Conservation (phyloP, 2,329 filamentous ascomycete species). For the Aspergillus aculeatus region DNA sequence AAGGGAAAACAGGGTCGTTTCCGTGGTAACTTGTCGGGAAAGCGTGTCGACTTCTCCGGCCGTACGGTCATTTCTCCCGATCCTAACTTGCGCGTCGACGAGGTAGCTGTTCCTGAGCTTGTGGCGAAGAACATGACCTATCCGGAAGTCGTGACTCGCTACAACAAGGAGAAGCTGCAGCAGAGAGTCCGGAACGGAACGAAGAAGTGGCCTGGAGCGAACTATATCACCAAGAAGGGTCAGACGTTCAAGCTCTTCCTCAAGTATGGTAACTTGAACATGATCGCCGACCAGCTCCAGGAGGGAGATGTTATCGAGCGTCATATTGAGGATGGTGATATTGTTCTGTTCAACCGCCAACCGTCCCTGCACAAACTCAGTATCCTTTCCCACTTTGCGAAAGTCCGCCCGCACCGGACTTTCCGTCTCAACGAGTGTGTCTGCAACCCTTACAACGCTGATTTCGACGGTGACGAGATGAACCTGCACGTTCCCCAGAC, state of each 20-base stretch:
- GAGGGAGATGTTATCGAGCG: slow-evolving; percentile 90
- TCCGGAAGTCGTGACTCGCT: slow-evolving; percentile 78
- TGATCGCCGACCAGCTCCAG: slow-evolving; percentile 70
- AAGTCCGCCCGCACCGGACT: slow-evolving; percentile 90
- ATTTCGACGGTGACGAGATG: slow-evolving; percentile 99
- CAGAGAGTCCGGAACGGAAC: slow-evolving; percentile 73
- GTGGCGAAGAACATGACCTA: slow-evolving; percentile 98
- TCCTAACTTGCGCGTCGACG: slow-evolving; percentile 87
- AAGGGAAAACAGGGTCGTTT: slow-evolving; percentile 98
- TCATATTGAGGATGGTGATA: slow-evolving; percentile 90
- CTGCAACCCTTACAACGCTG: slow-evolving; percentile 95
- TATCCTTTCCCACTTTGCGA: slow-evolving; percentile 94
- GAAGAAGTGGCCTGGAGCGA: slow-evolving; percentile 81
- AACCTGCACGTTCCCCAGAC: slow-evolving; percentile 97
- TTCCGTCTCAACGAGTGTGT: slow-evolving; percentile 98
- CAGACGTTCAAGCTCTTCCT: slow-evolving; percentile 71
- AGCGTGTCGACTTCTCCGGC: slow-evolving; percentile 97
- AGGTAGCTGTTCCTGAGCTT: slow-evolving; percentile 85
- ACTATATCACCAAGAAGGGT: slow-evolving; percentile 72
- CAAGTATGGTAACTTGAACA: slow-evolving; percentile 69
- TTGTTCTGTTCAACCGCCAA: slow-evolving; percentile 96
- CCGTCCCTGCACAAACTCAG: slow-evolving; percentile 97
- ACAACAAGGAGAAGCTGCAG: slow-evolving; percentile 81
- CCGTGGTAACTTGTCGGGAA: slow-evolving; percentile 92
- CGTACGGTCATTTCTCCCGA: slow-evolving; percentile 97